These are phyloP conservation scores for Glycine latifolia DNA, from an alignment of 306 rosid species.

Conservation along the genomic window DNA sequence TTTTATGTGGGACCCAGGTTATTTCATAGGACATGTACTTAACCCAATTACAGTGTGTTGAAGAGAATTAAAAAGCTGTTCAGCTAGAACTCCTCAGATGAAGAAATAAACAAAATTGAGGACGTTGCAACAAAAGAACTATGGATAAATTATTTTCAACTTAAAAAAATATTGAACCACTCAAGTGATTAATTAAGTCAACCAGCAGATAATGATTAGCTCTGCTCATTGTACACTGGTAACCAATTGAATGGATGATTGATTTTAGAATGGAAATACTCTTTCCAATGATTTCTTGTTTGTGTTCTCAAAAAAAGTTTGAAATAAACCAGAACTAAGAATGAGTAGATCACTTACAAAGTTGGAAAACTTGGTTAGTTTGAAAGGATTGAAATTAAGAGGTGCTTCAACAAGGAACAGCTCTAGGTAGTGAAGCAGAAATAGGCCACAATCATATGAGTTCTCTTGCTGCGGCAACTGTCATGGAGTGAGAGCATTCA, in stretches of 20 bases:
- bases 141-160: conserved; percentile 17
- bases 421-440: conserved; percentile 94
- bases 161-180: conserved; percentile 4
- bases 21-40: background rate
- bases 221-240: background rate
- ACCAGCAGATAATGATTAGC: conserved; percentile 10
- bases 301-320: background rate
- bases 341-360: conserved; percentile 71
- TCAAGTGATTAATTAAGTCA: conserved; percentile 29
- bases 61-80: background rate
- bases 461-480: conserved; percentile 98
- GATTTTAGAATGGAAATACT: background rate
- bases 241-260: conserved; percentile 14
- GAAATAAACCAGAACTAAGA: conserved; percentile 34
- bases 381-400: conserved; percentile 76
- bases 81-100: background rate
- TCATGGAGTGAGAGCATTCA: conserved; percentile 41
- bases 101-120: conserved; percentile 19
- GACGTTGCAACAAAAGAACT: conserved; percentile 1
- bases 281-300: conserved; percentile 22
- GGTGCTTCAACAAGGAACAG: conserved; percentile 87
- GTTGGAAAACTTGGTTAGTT: conserved; percentile 70
- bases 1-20: background rate
- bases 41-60: background rate
- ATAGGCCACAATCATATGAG: conserved; percentile 91